Evolutionary conservation across 2,329 filamentous ascomycete genomes (phyloP), one percentile per base, ranked within the genome.

Genomic region (Fusarium anguioides): DNA sequence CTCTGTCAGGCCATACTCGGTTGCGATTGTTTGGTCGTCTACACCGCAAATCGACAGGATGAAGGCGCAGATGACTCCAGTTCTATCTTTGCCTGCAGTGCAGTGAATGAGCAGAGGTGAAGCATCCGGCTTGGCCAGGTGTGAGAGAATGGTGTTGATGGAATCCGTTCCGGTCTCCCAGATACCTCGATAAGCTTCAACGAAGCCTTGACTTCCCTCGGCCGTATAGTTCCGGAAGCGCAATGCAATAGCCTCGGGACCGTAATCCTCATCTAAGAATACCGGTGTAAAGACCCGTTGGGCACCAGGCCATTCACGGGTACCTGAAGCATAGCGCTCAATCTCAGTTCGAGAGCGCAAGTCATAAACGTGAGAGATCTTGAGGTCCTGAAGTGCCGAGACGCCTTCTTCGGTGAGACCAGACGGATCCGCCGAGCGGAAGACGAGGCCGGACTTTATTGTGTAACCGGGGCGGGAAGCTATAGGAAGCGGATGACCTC

Each of bases 71-170:
- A 93, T 78, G 6, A 94, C 83, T 4, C 91, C 91, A 0, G 91
- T 94, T 40, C 91, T 83, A 75, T 94, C 91, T 77, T 94, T 94
- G 14, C 91, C 91, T 0, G 89, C 90, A 0, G 90, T 91, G 76
- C 91, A 94, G 73, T 94, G 91, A 9, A 93, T 80, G 8, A 93
- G 80, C 11, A 90, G 77, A 9, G 89, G 87, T 3, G 79, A 64
- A 4, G 78, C 71, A 4, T 81, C 74, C 6, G 73, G 68, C 18
- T 70, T 66, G 71, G 85, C 76, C 9, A 93, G 79, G 69, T 92
- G 86, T 17, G 77, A 74, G 36, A 93, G 81, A 41, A 86, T 80
- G 3, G 76, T 79, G 31, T 71, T 76, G 60, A 93, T 90, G 2
- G 80, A 76, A 8, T 75, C 75, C 1, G 83, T 82, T 0, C 81